Conservation (phyloP, 1,284 basidiomycete genomes). For the Fistulina hepatica region DNA sequence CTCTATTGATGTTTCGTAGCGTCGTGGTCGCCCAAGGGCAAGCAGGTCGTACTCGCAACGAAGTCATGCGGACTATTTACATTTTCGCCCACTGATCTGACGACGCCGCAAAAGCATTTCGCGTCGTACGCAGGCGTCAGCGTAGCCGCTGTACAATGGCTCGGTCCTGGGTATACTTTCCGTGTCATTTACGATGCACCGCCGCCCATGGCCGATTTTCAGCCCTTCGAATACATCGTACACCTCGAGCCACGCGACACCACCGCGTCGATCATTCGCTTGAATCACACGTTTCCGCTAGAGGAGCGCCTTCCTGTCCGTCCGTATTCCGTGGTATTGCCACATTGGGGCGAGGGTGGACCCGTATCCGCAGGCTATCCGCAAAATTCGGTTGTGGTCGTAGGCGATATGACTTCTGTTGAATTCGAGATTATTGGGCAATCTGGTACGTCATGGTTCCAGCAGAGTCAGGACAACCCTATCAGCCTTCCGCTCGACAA, state of each 20-base stretch:
- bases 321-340: slow-evolving; percentile 50
- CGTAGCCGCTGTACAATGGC: slow-evolving; percentile 54
- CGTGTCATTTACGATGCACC: slow-evolving; percentile 53
- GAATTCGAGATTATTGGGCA: slow-evolving; percentile 66
- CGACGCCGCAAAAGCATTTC: slow-evolving; percentile 46
- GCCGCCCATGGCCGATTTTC: no score
- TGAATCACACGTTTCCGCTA: slow-evolving; percentile 43
- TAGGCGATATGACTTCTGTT: slow-evolving; percentile 64
- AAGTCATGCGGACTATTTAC: slow-evolving; percentile 63
- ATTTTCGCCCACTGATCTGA: slow-evolving; percentile 48
- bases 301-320: slow-evolving; percentile 34
- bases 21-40: slow-evolving; percentile 82
- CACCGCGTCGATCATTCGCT: slow-evolving; percentile 37
- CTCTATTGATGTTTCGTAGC: slow-evolving; percentile 28
- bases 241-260: slow-evolving; percentile 49
- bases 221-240: slow-evolving; percentile 54
- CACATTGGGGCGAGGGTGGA: slow-evolving; percentile 52
- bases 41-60: slow-evolving; percentile 71
- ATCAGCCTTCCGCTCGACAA: slow-evolving; percentile 64
- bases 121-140: slow-evolving; percentile 44
- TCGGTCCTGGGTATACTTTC: slow-evolving; percentile 62
- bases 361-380: slow-evolving; percentile 10
- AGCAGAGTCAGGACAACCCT: slow-evolving; percentile 66
- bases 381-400: slow-evolving; percentile 41
- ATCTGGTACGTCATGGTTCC: slow-evolving; percentile 48